Base-by-base conservation (phyloP, 2,329 filamentous ascomycete species). In the Fusarium compactum region DNA sequence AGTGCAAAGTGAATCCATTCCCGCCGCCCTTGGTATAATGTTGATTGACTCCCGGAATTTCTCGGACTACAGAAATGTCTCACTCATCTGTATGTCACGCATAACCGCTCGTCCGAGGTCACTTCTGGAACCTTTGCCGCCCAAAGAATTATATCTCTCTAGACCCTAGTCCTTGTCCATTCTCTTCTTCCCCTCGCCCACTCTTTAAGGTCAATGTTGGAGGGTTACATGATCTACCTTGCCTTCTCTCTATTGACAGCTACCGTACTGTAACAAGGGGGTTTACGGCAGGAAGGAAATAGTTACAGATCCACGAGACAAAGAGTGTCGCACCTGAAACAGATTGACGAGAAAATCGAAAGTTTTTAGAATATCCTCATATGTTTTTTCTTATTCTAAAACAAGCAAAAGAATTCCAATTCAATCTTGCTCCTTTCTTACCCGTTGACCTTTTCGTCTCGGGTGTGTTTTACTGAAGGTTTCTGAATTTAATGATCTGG, bases 161-260 rank as follows among this genome's bases (percentile, higher is more conserved):
- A 58, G 62, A 70, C 58, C 62, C 53, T 52, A 45, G 61, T 34
- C 57, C 52, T 15, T 62, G 45, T 30, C 4, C 40, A 14, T 43
- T 6, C 22, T 12, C 40, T 24, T 48, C 44, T 46, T 53, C 44
- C 43, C 43, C 32, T 52, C 43, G 14, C 9, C 47, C 24, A 40
- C 43, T 65, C 43, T 45, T 58, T 29, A 14, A 16, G 18, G 62
- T 60, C 67, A 30, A 30, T 48, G n/a, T 10, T 4, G 45, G 43
- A 32, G 54, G 40, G 48, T 67, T 67, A 56, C 65, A 56, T 66
- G 51, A 69, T 69, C 45, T 66, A 44, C 56, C 25, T 38, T 38
- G 18, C 34, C 6, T 38, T 38, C n/a, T 46, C 25, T 46, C 43
- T 29, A 16, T 65, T 51, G 38, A 48, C n/a, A 51, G 43, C 51